Conservation (phyloP, 495 filamentous ascomycete species). For the Annulohypoxylon bovei region DNA sequence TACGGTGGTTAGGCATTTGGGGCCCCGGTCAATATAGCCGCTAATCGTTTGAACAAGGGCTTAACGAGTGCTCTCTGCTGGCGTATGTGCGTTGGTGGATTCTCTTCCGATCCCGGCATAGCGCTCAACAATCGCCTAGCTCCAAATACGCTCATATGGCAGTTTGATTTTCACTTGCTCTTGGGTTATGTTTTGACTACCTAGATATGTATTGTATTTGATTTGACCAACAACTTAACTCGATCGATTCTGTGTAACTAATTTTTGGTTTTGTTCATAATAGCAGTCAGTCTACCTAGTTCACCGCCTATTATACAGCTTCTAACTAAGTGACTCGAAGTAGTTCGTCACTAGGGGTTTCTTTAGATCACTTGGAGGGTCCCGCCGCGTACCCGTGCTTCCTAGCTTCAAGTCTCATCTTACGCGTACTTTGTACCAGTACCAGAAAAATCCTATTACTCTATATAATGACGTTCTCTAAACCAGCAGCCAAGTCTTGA, state of each 20-base stretch:
- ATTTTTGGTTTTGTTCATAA: background rate
- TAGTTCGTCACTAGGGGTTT: background rate
- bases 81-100: constrained; percentile 13
- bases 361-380: background rate
- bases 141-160: background rate
- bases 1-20: background rate
- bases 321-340: background rate
- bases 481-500: too few relatives aligned
- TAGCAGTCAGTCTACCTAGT: background rate
- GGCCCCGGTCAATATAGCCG: background rate
- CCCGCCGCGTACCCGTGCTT: background rate
- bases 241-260: background rate
- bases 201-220: background rate
- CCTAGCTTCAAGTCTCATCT: background rate
- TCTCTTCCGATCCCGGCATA: constrained; percentile 13
- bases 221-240: background rate
- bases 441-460: background rate
- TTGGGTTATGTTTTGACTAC: background rate
- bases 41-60: background rate
- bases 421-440: background rate
- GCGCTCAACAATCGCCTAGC: background rate
- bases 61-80: background rate
- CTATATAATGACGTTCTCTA: background rate
- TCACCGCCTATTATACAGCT: background rate
- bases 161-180: background rate